These are phyloP conservation scores for Bruguiera hainesii DNA, from an alignment of 441 rosid species.

Conservation along the genomic window DNA sequence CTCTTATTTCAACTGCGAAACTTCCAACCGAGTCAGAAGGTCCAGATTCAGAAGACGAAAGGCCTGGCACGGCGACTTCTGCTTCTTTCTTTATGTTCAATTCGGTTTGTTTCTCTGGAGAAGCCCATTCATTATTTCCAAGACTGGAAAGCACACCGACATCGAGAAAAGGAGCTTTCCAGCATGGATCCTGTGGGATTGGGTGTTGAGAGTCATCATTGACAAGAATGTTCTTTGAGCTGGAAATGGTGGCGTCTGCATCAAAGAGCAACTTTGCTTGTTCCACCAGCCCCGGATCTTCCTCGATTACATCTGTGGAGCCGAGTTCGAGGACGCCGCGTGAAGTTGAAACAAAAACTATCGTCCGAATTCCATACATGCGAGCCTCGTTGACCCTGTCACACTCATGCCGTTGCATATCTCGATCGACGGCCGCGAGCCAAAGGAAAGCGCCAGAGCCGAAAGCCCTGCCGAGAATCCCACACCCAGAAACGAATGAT, in stretches of 20 bases:
- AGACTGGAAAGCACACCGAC: constrained; percentile 12
- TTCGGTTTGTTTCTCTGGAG: constrained; percentile 6
- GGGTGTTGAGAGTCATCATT: constrained; percentile 6
- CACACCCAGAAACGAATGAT: constrained; percentile 28
- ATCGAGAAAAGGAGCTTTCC: constrained; percentile 17
- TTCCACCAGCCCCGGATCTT: constrained; percentile 38
- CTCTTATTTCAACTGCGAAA: constrained; percentile 9
- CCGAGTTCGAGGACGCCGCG: constrained; percentile 53
- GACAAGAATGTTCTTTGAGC: neutral
- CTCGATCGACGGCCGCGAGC: constrained; percentile 31
- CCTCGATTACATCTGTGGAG: constrained; percentile 31
- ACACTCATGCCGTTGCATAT: constrained; percentile 30
- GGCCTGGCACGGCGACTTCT: constrained; percentile 11
- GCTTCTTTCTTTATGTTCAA: constrained; percentile 9
- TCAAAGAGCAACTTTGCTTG: constrained; percentile 32
- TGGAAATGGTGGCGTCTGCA: constrained; percentile 9
- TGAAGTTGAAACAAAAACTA: constrained; percentile 40
- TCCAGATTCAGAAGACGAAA: constrained; percentile 35
- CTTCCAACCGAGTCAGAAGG: constrained; percentile 29
- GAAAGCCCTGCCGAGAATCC: constrained; percentile 34
- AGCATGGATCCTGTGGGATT: neutral
- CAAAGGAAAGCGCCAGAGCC: constrained; percentile 34
- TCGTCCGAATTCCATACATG: constrained; percentile 38
- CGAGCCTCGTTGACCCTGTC: constrained; percentile 47
- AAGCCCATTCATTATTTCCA: neutral